These are phyloP conservation scores for Alternaria novae-zelandiae DNA, from an alignment of 2,329 filamentous ascomycete genomes.

Conservation along the genomic window DNA sequence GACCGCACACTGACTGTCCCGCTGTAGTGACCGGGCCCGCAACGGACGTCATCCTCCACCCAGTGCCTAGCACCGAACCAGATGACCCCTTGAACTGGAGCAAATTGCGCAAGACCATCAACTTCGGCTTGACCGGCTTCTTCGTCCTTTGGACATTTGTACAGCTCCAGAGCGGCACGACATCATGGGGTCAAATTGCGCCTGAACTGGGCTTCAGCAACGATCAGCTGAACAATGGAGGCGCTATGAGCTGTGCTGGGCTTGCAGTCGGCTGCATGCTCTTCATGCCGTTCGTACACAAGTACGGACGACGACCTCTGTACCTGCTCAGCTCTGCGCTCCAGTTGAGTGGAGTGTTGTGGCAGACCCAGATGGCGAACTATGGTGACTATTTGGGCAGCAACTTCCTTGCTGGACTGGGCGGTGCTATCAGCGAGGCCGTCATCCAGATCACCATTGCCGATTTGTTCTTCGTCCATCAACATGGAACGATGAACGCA, in stretches of 20 bases:
- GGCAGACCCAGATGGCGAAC: slow-evolving; percentile 53
- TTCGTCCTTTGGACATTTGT: slow-evolving; percentile 54
- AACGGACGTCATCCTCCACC: slow-evolving; percentile 14
- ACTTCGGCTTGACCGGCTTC: slow-evolving; percentile 52
- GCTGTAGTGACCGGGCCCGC: slow-evolving; percentile 1
- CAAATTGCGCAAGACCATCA: slow-evolving; percentile 49
- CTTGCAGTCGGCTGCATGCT: slow-evolving; percentile 53
- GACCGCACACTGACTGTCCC: neutral
- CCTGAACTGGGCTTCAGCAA: slow-evolving; percentile 52
- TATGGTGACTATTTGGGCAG: slow-evolving; percentile 53
- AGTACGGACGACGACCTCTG: slow-evolving; percentile 55
- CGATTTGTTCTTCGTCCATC: slow-evolving; percentile 58
- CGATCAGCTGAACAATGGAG: slow-evolving; percentile 52
- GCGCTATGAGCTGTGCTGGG: slow-evolving; percentile 53
- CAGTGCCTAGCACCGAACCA: slow-evolving; percentile 15
- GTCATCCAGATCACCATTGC: slow-evolving; percentile 57
- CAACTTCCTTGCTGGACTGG: slow-evolving; percentile 54
- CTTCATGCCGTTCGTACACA: slow-evolving; percentile 55
- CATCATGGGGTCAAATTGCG: slow-evolving; percentile 53
- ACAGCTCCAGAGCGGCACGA: slow-evolving; percentile 50
- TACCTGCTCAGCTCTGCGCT: slow-evolving; percentile 53
- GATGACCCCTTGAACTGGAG: slow-evolving; percentile 51
- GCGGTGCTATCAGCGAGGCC: slow-evolving; percentile 53
- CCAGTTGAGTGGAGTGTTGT: slow-evolving; percentile 49
- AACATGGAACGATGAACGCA: slow-evolving; percentile 56